Evolutionary conservation across 2,329 filamentous ascomycete genomes (phyloP), one percentile per base, ranked within the genome.

Genomic region (Kalaharituber pfeilii): DNA sequence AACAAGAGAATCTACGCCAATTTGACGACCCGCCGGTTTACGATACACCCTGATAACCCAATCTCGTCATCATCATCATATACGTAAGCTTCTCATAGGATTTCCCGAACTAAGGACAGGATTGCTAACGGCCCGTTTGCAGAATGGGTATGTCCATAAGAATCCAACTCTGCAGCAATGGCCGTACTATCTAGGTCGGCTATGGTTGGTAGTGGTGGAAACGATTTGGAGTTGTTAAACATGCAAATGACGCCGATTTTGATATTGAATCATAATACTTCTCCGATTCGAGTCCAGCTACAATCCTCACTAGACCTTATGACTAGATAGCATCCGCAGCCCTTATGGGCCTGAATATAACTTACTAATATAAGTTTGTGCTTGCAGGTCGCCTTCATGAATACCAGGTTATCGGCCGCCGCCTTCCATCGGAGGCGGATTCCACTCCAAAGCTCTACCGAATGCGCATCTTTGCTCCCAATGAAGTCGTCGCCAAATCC

Each of bases 361-460:
- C 13, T 13, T 39, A 39, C 33, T 39, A 39, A 39, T 39, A 39
- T 18, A 13, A 39, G 15, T 39, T 18, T 39, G 13, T 6, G 33
- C 20, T 39, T n/a, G 30, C 73, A 98, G 91, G 88, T 86, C 91
- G 91, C 81, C 88, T 98, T 78, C 85, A 87, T 74, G 91, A 98
- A 82, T 98, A 94, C 82, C 91, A 96, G 82, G 89, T 98, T 79
- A 94, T 98, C 72, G 91, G 93, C 78, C 89, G 93, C 76, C 89
- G 95, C 76, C 75, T 98, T 84, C 91, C 91, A 75, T 86, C 84
- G 70, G 91, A 98, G 79, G 79, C 84, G 72, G 94, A 94, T 80
- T 87, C 89, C 69, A 86, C 86, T 69, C 91, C 91, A 68, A 89
- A 91, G 78, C 84, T 98, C 74, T 98, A 96, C 83, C 88, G 91